Percentiles rank a stretch among this genome's conserved stretches.
These are phyloP conservation scores for Aureobasidium vineae DNA, from an alignment of 2,329 filamentous ascomycete genomes.

Conservation along the genomic window DNA sequence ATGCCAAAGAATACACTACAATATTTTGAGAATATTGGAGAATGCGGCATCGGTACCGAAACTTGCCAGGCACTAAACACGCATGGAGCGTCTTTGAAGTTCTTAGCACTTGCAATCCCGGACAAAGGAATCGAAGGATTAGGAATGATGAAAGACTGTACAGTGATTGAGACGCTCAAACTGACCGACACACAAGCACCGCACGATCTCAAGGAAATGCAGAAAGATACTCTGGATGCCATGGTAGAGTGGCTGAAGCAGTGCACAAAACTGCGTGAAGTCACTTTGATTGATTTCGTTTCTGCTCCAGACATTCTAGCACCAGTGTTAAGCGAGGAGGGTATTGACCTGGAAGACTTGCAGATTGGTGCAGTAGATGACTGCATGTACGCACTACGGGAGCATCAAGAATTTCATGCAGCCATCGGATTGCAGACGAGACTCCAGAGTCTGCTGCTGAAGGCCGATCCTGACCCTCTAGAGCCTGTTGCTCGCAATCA, in stretches of 20 bases:
- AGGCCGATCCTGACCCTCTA: slow-evolving; percentile 50
- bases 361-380: slow-evolving; percentile 41
- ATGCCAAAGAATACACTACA: slow-evolving; percentile 58
- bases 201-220: slow-evolving; percentile 51
- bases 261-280: slow-evolving; percentile 52
- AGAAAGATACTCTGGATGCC: slow-evolving; percentile 54
- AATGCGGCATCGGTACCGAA: slow-evolving; percentile 54
- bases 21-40: slow-evolving; percentile 58
- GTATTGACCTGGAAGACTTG: slow-evolving; percentile 50
- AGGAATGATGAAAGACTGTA: slow-evolving; percentile 51
- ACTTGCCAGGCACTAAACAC: slow-evolving; percentile 55
- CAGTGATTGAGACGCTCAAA: slow-evolving; percentile 49
- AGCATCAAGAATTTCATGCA: slow-evolving; percentile 53
- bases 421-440: slow-evolving; percentile 52
- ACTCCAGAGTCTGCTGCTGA: slow-evolving; percentile 49
- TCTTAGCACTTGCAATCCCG: slow-evolving; percentile 53
- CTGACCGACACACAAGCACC: slow-evolving; percentile 49
- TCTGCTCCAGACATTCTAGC: slow-evolving; percentile 55
- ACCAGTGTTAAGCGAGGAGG: slow-evolving; percentile 49
- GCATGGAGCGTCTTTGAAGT: slow-evolving; percentile 56
- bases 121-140: slow-evolving; percentile 52
- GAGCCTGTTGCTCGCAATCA: slow-evolving; percentile 49
- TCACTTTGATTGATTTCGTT: slow-evolving; percentile 53
- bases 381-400: slow-evolving; percentile 47
- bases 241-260: slow-evolving; percentile 55